These are phyloP conservation scores for Russula dissimulans DNA, from an alignment of 768 basidiomycete genomes.

Conservation along the genomic window DNA sequence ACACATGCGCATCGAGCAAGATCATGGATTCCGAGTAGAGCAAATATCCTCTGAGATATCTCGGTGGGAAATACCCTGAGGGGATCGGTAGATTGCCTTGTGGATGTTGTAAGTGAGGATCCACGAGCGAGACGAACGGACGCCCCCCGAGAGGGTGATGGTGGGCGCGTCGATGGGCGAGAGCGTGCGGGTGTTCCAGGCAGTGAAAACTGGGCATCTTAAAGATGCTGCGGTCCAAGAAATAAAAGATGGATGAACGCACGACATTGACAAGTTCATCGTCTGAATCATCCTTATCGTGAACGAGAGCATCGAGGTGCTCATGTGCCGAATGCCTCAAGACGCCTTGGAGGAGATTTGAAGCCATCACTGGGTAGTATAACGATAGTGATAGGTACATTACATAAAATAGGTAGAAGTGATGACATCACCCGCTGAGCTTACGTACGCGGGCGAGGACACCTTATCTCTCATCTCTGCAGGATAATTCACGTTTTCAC, in stretches of 20 bases:
- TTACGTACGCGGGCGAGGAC: not conserved
- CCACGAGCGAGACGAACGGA: slow-evolving; percentile 41
- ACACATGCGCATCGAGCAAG: slow-evolving; percentile 74
- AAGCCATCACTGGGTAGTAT: slow-evolving; percentile 3
- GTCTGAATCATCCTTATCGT: slow-evolving; percentile 47
- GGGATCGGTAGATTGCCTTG: slow-evolving; percentile 39
- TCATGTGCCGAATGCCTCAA: slow-evolving; percentile 45
- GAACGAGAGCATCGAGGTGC: slow-evolving; percentile 24
- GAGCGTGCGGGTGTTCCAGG: slow-evolving; percentile 63
- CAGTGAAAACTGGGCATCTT: slow-evolving; percentile 43
- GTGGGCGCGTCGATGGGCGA: slow-evolving; percentile 34
- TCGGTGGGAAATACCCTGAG: slow-evolving; percentile 71
- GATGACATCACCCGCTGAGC: not conserved
- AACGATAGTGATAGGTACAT: not conserved
- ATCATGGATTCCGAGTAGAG: slow-evolving; percentile 48
- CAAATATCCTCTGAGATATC: slow-evolving; percentile 70
- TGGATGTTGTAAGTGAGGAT: slow-evolving; percentile 34
- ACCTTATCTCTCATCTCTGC: slow-evolving; percentile 8
- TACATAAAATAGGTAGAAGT: too few relatives aligned
- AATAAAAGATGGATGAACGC: slow-evolving; percentile 25
- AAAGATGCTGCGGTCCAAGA: not conserved
- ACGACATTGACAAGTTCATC: slow-evolving; percentile 70
- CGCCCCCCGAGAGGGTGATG: slow-evolving; percentile 35
- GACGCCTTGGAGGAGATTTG: slow-evolving; percentile 55
- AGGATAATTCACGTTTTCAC: slow-evolving; percentile 41